Base-by-base conservation (phyloP, 441 rosid genomes). In the Biscutella auriculata region DNA sequence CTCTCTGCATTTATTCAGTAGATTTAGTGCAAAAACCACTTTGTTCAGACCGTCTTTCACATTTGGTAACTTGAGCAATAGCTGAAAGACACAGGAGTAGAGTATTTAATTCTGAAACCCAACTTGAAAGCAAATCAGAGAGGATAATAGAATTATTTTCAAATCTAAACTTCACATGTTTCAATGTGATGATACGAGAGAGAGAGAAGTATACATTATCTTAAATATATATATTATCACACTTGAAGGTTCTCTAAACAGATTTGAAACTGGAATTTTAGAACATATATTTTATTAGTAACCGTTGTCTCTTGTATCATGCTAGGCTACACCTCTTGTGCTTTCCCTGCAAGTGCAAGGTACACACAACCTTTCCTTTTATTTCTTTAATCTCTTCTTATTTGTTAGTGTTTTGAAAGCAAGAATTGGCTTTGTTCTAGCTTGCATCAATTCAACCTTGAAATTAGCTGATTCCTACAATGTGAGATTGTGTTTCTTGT, bases 261-360 rank as follows among this genome's bases (percentile, higher is more conserved):
- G 32, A 23, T 35, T 32, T 29, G 48, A 13, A 40, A 9, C 10
- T 17, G 12, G 21, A n/a, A 28, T 28, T 25, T 27, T 5, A 13
- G 27, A 52, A 53, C 8, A 61, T n/a, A 11, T 51, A 28, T 16
- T 44, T 29, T 4, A 6, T 46, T 50, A 23, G 53, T 46, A 61
- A 44, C 47, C 28, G 43, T 69, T 40, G 56, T 58, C 53, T 45
- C 29, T 66, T 57, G 55, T 43, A 25, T 15, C 17, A 8, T 60
- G 8, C 10, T 41, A 76, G 85, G 82, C 63, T 41, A 29, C 56
- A 36, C 53, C 60, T 53, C 76, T 66, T 80, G 85, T 58, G 35
- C 80, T 65, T 80, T 58, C 53, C 82, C 80, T 28, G 64, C 82
- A 40, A 75, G 72, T 19, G 63, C 63, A 53, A 77, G 84, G 81